Conservation (phyloP, 129 eudicot genomes). For the Flaveria sonorensis region DNA sequence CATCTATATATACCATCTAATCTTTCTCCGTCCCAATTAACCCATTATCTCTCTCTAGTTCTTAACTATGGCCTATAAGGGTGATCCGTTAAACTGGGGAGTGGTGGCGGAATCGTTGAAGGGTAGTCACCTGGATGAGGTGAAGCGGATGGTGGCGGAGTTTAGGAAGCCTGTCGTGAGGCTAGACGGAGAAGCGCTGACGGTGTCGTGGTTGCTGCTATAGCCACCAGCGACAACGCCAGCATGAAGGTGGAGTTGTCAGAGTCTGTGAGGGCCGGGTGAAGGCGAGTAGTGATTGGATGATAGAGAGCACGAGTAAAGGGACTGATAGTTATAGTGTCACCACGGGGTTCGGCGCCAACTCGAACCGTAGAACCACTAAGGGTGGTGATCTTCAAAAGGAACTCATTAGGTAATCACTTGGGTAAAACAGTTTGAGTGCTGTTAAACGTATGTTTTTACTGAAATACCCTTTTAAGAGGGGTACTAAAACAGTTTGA, state of each 20-base stretch:
- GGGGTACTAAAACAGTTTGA: no score
- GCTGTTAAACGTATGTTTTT: no score
- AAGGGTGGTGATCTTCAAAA: slow-evolving; percentile 36
- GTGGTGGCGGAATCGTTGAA: slow-evolving; percentile 49
- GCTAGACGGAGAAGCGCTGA: slow-evolving; percentile 56
- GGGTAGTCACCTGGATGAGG: slow-evolving; percentile 69
- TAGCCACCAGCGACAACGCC: slow-evolving; percentile 37
- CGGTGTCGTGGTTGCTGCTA: slow-evolving; percentile 57
- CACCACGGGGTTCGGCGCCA: neutral
- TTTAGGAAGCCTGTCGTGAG: slow-evolving; percentile 55
- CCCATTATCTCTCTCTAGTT: neutral
- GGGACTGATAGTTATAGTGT: slow-evolving; percentile 11
- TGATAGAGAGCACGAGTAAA: neutral
- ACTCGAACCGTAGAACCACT: slow-evolving; percentile 43
- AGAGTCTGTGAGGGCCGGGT: slow-evolving; percentile 47
- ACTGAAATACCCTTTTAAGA: no score
- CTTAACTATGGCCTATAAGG: slow-evolving; percentile 1
- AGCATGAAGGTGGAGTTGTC: slow-evolving; percentile 60
- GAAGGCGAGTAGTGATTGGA: slow-evolving; percentile 16
- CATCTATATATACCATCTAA: neutral
- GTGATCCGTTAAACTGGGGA: slow-evolving; percentile 67
- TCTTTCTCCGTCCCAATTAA: neutral
- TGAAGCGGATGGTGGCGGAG: slow-evolving; percentile 68
- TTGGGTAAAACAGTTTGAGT: no score
- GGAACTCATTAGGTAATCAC: slow-evolving; percentile 33